Base-by-base conservation (phyloP, 2,329 filamentous ascomycete species). In the Neopestalotiopsis clavispora region DNA sequence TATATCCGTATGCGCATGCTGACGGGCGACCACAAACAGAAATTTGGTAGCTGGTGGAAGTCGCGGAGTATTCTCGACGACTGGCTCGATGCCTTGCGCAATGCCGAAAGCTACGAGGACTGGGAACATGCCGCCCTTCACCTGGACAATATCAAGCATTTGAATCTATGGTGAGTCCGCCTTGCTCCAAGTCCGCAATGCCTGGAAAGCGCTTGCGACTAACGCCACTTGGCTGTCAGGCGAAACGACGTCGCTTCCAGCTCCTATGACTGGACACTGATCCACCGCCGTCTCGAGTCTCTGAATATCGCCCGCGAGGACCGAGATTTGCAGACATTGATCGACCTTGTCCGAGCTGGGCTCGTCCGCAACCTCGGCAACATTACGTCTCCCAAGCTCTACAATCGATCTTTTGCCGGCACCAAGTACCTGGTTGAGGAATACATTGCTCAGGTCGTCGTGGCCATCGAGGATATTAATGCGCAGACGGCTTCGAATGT, bases 361-460 rank as follows among this genome's bases (percentile, higher is more conserved):
- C 84, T 92, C 20, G 88, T 97, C 38, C 90, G 95, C 45, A 97
- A 98, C 75, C 84, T 97, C n/a, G 95, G 94, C 69, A 97, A 97
- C 78, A 97, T 98, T 74, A 94, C 93, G 1, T 89, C 91, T 1
- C 90, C 93, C 2, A 90, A 90, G 71, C 84, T 98, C 1, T 98
- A 94, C 82, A 95, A 95, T 75, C 88, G 91, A 69, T 92, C 94
- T 13, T 96, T 96, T 77, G 92, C 92, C 1, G 95, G 95, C 17
- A 97, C 95, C 1, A 98, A 98, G 78, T 88, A 93, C 66, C 83
- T 97, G 62, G 97, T 98, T 71, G 94, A 97, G 77, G 93, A 97
- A 79, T 98, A 98, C 77, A 91, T 97, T 71, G 90, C 91, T 0
- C 91, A 95, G 76, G 91, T 97, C 45, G 92, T 92, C n/a, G 88